These are phyloP conservation scores for Suillus tomentosus DNA, from an alignment of 768 basidiomycete species.

Conservation along the genomic window DNA sequence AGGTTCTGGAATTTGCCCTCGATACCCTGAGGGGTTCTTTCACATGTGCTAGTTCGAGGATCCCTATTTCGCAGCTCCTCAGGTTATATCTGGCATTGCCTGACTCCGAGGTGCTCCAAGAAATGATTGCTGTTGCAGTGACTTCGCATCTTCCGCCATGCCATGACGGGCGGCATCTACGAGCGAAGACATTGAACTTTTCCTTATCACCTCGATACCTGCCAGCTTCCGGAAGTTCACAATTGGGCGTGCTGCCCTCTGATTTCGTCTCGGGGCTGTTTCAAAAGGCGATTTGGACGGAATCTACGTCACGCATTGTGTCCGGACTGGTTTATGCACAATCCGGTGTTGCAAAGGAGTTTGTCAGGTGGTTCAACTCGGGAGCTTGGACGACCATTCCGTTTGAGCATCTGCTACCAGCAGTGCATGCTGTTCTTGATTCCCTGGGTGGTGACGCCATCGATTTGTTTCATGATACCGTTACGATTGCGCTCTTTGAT, in stretches of 20 bases:
- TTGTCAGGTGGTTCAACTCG: conserved; percentile 41
- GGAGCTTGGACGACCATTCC: conserved; percentile 21
- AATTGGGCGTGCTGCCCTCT: conserved; percentile 16
- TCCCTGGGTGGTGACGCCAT: conserved; percentile 22
- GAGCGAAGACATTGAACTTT: conserved; percentile 12
- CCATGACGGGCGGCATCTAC: conserved; percentile 25
- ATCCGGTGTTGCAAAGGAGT: not conserved
- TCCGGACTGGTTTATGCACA: conserved; percentile 43
- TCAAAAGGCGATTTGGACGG: conserved; percentile 42
- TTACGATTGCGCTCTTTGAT: conserved; percentile 27
- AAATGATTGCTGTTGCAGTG: conserved; percentile 47
- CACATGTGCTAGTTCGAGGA: conserved; percentile 1
- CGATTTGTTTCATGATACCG: conserved; percentile 23
- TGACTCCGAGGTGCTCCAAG: conserved; percentile 43
- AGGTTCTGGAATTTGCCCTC: conserved; percentile 41
- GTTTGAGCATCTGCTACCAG: conserved; percentile 36
- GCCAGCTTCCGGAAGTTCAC: not conserved
- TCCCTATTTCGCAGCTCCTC: conserved; percentile 42
- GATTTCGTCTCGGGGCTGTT: conserved; percentile 41
- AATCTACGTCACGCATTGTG: conserved; percentile 46
- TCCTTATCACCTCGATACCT: conserved; percentile 6
- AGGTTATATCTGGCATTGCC: conserved; percentile 37
- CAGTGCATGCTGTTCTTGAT: conserved; percentile 53
- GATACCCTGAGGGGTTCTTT: conserved; percentile 24
- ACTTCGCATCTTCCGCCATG: conserved; percentile 36